Conservation (phyloP, 495 filamentous ascomycete species). For the Penicillium atrosanguineum region DNA sequence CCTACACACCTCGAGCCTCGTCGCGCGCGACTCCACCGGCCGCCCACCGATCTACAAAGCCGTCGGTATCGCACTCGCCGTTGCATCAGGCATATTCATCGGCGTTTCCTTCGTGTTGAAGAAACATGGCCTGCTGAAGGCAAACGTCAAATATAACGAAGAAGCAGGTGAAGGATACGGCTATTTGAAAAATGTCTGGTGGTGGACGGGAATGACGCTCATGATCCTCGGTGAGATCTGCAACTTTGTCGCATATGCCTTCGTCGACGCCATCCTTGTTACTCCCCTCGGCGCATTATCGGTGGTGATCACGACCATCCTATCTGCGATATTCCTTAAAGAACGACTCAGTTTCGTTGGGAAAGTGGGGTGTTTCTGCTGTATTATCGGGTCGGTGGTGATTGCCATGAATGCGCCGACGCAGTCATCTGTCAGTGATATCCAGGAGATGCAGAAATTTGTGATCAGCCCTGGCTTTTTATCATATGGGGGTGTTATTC, state of each 20-base stretch:
- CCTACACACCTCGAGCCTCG: conserved; percentile 42
- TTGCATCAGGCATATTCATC: conserved; percentile 90
- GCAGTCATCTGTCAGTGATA: conserved; percentile 79
- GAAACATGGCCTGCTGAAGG: conserved; percentile 84
- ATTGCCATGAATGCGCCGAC: conserved; percentile 92
- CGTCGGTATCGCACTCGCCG: conserved; percentile 81
- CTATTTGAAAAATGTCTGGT: conserved; percentile 92
- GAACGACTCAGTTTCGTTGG: conserved; percentile 94
- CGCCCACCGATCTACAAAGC: conserved; percentile 74
- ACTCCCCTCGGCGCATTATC: conserved; percentile 93
- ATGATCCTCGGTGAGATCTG: conserved; percentile 97
- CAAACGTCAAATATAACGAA: conserved; percentile 95
- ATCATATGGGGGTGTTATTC: conserved; percentile 77
- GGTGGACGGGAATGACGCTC: conserved; percentile 95
- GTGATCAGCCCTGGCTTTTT: conserved; percentile 88
- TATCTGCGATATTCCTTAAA: conserved; percentile 95
- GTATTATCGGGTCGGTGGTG: conserved; percentile 88
- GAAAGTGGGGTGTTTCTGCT: conserved; percentile 92
- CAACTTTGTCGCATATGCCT: conserved; percentile 97
- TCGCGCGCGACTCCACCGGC: conserved; percentile 42
- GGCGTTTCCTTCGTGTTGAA: conserved; percentile 94
- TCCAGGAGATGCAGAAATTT: conserved; percentile 89
- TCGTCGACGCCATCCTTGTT: conserved; percentile 95
- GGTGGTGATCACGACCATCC: conserved; percentile 88
- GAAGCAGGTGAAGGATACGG: conserved; percentile 96